These are phyloP conservation scores for Thelonectria discophora DNA, from an alignment of 2,329 filamentous ascomycete genomes.

Conservation along the genomic window DNA sequence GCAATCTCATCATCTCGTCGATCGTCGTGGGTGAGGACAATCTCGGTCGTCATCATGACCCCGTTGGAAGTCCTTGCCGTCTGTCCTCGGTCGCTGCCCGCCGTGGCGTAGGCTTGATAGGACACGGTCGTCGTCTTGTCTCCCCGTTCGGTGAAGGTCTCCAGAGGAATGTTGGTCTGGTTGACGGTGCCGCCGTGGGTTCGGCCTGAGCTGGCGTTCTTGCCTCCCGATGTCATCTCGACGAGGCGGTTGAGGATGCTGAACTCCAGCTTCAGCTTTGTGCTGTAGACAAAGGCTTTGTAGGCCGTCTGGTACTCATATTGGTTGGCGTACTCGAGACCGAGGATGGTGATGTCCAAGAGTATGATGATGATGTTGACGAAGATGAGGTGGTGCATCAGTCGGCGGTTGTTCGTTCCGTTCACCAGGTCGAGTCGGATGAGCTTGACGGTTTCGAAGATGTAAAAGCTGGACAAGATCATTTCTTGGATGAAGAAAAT, in stretches of 20 bases:
- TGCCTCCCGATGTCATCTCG: constrained; percentile 33
- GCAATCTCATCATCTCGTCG: neutral
- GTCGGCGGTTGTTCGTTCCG: constrained; percentile 18
- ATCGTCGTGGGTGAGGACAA: neutral
- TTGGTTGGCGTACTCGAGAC: constrained; percentile 52
- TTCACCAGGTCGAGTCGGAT: constrained; percentile 51
- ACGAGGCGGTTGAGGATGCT: constrained; percentile 48
- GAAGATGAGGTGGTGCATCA: constrained; percentile 50
- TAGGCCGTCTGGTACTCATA: constrained; percentile 39
- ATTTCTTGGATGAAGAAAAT: constrained; percentile 65
- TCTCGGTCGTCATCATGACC: neutral
- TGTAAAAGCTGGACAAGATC: constrained; percentile 62
- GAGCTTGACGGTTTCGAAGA: constrained; percentile 60
- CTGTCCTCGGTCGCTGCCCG: neutral
- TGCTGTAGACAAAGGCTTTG: constrained; percentile 45
- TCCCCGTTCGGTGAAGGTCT: neutral
- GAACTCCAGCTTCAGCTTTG: constrained; percentile 52
- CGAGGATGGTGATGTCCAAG: constrained; percentile 47
- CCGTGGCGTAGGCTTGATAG: neutral
- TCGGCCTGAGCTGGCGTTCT: constrained; percentile 29
- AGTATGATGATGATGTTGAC: constrained; percentile 54
- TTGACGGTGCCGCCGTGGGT: neutral
- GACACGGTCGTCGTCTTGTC: neutral
- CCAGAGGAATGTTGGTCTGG: neutral
- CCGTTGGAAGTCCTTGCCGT: neutral